Evolutionary conservation across 108 stramenopile species (phyloP).

Genomic region (Licmophora abbreviata): DNA sequence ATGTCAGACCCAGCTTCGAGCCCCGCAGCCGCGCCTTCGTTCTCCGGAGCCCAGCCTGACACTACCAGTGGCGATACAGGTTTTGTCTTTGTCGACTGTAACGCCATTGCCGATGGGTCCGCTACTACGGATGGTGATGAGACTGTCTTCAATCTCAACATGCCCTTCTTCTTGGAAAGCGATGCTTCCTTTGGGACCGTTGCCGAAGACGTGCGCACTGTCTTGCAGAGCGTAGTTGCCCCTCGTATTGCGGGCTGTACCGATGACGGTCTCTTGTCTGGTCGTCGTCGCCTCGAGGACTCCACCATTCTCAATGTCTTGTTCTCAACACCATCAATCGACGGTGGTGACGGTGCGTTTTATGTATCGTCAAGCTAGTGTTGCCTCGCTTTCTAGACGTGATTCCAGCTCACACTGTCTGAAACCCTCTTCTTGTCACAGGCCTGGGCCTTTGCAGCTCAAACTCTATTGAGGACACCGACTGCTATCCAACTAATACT

Average conservation of each 20-base stretch:
- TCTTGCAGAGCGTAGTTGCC: not conserved
- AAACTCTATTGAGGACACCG: not conserved
- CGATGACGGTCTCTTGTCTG: not conserved
- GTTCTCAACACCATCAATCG: not conserved
- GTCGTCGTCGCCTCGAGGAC: not conserved
- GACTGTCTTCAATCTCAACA: not conserved
- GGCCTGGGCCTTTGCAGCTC: not conserved
- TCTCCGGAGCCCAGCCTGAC: not conserved
- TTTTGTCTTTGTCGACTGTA: not conserved
- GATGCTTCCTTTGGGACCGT: not conserved
- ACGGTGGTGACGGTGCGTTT: not conserved
- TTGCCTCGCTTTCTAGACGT: not conserved
- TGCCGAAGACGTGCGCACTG: not conserved
- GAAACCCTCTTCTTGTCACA: not conserved
- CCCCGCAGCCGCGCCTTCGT: no score
- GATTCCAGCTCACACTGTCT: not conserved
- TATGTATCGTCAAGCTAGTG: not conserved
- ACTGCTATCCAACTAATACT: not conserved
- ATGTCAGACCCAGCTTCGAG: no score
- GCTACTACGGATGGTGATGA: not conserved
- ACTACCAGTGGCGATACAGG: not conserved
- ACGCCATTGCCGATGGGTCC: not conserved
- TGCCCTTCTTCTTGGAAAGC: not conserved
- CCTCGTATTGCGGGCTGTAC: conserved; percentile 1
- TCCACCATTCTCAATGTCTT: not conserved